Evolutionary conservation across 768 basidiomycete species (phyloP), one percentile per base, ranked within the genome.

Genomic region (Cyathus striatus): DNA sequence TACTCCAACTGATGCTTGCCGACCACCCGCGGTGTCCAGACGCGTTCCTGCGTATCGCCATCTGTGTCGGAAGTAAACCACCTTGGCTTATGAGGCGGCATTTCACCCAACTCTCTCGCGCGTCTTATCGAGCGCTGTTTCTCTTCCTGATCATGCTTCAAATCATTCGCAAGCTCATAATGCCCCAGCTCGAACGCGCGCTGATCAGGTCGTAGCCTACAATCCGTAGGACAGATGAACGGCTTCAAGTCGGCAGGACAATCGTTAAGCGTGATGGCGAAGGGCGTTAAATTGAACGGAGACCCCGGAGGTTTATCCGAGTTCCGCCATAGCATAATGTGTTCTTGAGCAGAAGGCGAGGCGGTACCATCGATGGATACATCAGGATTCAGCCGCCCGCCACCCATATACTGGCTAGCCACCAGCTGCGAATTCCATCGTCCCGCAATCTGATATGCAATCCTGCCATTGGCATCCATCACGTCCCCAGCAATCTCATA

Each of bases 341-440:
- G 89, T 54, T 90, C 86, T 12, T 78, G 77, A 32, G 76, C 62
- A 39, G 67, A 64, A 3, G 67, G 61, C n/a, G 69, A 62, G 25
- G 60, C 57, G 33, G 75, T 67, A 23, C 67, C 65, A 12, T 68
- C 62, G 36, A 90, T 63, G 2, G 74, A 56, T 22, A 82, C 75
- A 52, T 94, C 90, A 0, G 92, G 92, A 42, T 84, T 74, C 10
- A 92, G 71, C 32, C 68, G 71, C 9, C 78, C 82, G 6, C 77
- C 76, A 2, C 73, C 71, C 7, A 85, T 85, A 6, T 79, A 76
- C 17, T 78, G 75, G 7, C 90, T 79, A 16, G 91, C 91, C 41
- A 98, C 83, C 25, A 98, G 80, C 56, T 97, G 94, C 34, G 87
- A 88, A 56, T 90, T 92, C 95, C 94, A 98, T 2, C 92, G 78